Evolutionary conservation across 2,329 filamentous ascomycete genomes (phyloP).

Genomic region (Blastomyces silverae): DNA sequence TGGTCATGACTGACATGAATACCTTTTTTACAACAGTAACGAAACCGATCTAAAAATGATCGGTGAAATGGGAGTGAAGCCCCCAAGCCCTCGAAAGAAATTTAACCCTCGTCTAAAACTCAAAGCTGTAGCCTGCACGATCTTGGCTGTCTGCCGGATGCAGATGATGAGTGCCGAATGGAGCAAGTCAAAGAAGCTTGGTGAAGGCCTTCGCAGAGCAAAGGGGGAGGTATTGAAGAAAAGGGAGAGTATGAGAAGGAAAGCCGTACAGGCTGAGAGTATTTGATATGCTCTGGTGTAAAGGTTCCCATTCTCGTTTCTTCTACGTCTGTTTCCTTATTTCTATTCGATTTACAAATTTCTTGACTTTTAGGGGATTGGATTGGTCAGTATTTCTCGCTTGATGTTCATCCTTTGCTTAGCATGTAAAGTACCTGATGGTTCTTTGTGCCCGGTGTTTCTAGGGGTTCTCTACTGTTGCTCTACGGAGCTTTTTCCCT

Average conservation of each 20-base stretch:
- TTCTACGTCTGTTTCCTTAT: not conserved
- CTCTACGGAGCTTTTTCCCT: not conserved
- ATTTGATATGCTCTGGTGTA: slow-evolving; percentile 4
- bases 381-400: not conserved
- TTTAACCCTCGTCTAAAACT: slow-evolving; percentile 38
- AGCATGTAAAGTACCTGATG: not conserved
- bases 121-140: slow-evolving; percentile 37
- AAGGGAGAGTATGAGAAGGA: slow-evolving; percentile 28
- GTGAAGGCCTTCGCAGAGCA: slow-evolving; percentile 40
- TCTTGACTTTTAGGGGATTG: slow-evolving; percentile 22
- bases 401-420: not conserved
- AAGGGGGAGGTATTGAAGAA: slow-evolving; percentile 38
- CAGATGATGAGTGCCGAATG: slow-evolving; percentile 41
- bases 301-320: not conserved
- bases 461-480: not conserved
- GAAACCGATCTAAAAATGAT: slow-evolving; percentile 83
- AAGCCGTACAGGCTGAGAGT: slow-evolving; percentile 1
- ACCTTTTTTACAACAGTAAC: slow-evolving; percentile 60
- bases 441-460: not conserved
- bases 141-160: slow-evolving; percentile 44
- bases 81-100: slow-evolving; percentile 27
- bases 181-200: slow-evolving; percentile 39
- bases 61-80: slow-evolving; percentile 67
- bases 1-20: not conserved
- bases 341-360: not conserved